Evolutionary conservation across 176 grass and related monocot genomes (phyloP), one percentile per base, ranked within the genome.

Genomic region (Lolium perenne): DNA sequence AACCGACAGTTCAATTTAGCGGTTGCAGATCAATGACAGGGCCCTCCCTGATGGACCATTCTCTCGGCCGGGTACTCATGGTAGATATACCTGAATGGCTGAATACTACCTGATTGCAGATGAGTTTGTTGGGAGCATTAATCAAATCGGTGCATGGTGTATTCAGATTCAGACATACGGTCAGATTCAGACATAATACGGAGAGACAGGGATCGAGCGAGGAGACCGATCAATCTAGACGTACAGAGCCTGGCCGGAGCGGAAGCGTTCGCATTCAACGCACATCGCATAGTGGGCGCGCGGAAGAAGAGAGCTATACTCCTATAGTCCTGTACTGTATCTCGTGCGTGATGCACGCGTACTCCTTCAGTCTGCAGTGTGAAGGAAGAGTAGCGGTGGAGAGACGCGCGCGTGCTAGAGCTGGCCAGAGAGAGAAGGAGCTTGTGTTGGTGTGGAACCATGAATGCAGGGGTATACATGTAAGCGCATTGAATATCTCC

Each of bases 401-500:
- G 74, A 38, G 15, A 38, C 49, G 50, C 26, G 16, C 26, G 26
- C 29, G 50, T 59, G 57, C 57, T 79, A 38, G 64, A 70, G 29
- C 72, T 51, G 71, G 26, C 61, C 0, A 15, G 32, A 71, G 80
- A 43, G 65, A 71, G 80, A 82, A 66, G 65, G 6, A 17, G 12
- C 29, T 29, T 55, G 46, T 14, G 73, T 45, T 85, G 73, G 83
- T 67, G 64, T 5, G 60, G 20, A 54, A 9, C 83, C 41, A 79
- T 71, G 63, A 82, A 78, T 89, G 55, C 26, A 66, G 17, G 9
- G 10, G 6, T 35, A 35, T 35, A 35, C 32, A 35, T 35, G 32
- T 35, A 35, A 16, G 22, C 2, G 71, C 88, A 86, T 78, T 90
- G 79, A 90, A 82, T 78, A 53, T 77, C 23, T 60, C 51, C 71